phyloP scores from a whole-genome alignment of 1,139 yeast genomes.

The Candida frijolesensis region DNA sequence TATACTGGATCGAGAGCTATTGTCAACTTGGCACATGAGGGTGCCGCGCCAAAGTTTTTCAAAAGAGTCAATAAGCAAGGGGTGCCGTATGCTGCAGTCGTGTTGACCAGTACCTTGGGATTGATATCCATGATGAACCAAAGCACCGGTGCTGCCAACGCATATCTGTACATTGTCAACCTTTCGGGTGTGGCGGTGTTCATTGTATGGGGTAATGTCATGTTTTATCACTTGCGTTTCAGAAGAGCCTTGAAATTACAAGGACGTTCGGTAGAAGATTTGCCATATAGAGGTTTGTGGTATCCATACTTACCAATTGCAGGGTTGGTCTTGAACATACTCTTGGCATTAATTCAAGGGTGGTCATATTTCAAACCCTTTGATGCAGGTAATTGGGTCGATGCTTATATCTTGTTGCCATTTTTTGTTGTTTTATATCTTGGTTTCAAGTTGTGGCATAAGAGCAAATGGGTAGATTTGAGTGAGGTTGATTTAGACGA shows the following conservation, averaged over 20 bases:
- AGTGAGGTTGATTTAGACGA: constrained; percentile 48
- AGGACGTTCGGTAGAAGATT: constrained; percentile 45
- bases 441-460: constrained; percentile 37
- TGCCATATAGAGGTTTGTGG: constrained; percentile 55
- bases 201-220: constrained; percentile 58
- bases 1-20: constrained; percentile 55
- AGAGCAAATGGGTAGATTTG: constrained; percentile 45
- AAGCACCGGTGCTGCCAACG: constrained; percentile 55
- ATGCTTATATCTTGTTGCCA: constrained; percentile 65
- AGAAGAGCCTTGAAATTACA: constrained; percentile 50
- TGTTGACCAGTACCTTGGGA: constrained; percentile 50
- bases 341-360: constrained; percentile 66
- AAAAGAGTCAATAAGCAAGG: constrained; percentile 47
- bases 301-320: constrained; percentile 56
- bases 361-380: constrained; percentile 69
- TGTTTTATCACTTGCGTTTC: constrained; percentile 52
- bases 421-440: constrained; percentile 46
- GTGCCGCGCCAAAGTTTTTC: constrained; percentile 50
- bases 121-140: constrained; percentile 53
- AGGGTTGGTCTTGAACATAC: constrained; percentile 52
- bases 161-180: constrained; percentile 55
- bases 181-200: constrained; percentile 60
- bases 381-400: constrained; percentile 61
- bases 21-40: constrained; percentile 52
- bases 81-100: constrained; percentile 53